phyloP scores from a whole-genome alignment of 2,329 filamentous ascomycete species.

The Epichloe elymi region DNA sequence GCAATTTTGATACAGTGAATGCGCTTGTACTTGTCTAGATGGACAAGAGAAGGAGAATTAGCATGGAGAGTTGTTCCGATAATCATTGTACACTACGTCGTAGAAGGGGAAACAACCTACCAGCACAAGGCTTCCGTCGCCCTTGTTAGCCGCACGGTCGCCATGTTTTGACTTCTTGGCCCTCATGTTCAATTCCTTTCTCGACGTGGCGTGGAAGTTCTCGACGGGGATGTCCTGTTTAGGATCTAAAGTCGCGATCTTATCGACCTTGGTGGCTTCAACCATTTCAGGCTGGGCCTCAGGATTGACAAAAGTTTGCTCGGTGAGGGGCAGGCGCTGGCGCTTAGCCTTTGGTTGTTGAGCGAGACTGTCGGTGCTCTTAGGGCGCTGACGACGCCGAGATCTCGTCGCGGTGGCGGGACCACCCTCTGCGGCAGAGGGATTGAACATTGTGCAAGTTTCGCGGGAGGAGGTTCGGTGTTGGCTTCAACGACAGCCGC shows the following conservation, averaged over 20 bases:
- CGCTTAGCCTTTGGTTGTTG: constrained; percentile 52
- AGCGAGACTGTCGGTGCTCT: constrained; percentile 38
- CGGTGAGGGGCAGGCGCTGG: constrained; percentile 42
- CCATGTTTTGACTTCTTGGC: constrained; percentile 49
- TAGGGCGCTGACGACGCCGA: constrained; percentile 47
- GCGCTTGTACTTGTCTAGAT: constrained; percentile 66
- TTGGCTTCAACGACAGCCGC: constrained; percentile 1
- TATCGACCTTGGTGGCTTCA: constrained; percentile 39
- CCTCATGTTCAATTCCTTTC: constrained; percentile 44
- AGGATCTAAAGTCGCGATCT: constrained; percentile 27
- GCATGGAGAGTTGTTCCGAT: not conserved
- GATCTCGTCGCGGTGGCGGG: constrained; percentile 45
- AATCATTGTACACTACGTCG: not conserved
- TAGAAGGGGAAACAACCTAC: constrained; percentile 28
- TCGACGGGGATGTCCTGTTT: constrained; percentile 34
- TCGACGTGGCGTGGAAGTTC: constrained; percentile 23
- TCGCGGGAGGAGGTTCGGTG: not conserved
- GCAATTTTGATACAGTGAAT: constrained; percentile 75
- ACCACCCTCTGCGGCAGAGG: constrained; percentile 36
- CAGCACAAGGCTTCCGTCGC: constrained; percentile 53
- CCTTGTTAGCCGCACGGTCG: constrained; percentile 48
- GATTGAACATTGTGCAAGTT: constrained; percentile 42
- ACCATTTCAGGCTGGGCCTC: constrained; percentile 38
- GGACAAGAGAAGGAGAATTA: constrained; percentile 5
- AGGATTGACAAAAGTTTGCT: constrained; percentile 42